These are phyloP conservation scores for Parsonsia alboflavescens DNA, from an alignment of 257 asterid species.

Conservation along the genomic window DNA sequence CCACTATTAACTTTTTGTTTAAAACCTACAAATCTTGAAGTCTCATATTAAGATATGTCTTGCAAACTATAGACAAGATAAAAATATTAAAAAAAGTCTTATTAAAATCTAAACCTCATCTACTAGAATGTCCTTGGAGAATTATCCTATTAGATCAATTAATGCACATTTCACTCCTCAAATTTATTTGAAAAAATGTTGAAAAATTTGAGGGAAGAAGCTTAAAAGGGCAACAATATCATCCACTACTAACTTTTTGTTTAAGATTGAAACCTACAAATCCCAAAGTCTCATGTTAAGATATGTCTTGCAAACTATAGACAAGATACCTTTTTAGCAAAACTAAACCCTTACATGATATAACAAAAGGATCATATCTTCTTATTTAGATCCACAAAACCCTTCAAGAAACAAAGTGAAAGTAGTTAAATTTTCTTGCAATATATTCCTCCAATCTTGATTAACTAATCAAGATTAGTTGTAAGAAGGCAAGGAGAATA, in stretches of 20 bases:
- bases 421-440: background rate
- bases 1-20: too few relatives aligned
- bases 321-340: background rate
- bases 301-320: background rate
- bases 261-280: too few relatives aligned
- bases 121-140: too few relatives aligned
- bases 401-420: background rate
- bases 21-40: too few relatives aligned
- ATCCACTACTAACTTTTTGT: too few relatives aligned
- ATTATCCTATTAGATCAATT: too few relatives aligned
- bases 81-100: too few relatives aligned
- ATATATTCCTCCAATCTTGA: slow-evolving; percentile 16
- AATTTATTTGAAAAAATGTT: too few relatives aligned
- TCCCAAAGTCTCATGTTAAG: background rate
- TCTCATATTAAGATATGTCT: background rate
- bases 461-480: background rate
- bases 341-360: background rate
- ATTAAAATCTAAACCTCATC: too few relatives aligned
- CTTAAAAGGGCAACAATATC: too few relatives aligned
- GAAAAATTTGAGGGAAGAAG: too few relatives aligned
- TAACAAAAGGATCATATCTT: background rate
- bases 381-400: slow-evolving; percentile 2
- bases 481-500: slow-evolving; percentile 16
- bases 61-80: background rate
- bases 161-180: too few relatives aligned